Evolutionary conservation across 2,329 filamentous ascomycete species (phyloP), one percentile per base, ranked within the genome.

Genomic region (Cadophora malorum): DNA sequence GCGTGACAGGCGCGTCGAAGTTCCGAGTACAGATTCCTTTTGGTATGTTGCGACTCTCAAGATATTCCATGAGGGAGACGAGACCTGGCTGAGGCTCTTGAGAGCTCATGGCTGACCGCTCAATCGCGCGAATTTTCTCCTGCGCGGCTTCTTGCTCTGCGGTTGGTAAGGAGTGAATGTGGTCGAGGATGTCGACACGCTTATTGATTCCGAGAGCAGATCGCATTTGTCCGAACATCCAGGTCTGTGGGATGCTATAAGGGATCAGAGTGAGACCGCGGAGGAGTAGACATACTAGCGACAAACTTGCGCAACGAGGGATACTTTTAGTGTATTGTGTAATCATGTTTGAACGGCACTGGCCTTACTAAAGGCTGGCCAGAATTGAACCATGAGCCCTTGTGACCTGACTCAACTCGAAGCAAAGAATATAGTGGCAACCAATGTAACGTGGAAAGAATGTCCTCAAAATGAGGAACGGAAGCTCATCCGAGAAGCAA

Each of bases 11-110:
- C 8, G 86, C 82, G 74, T 95, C 92, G 76, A 97, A 98, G 82
- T 99, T 98, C 76, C 96, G 87, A 2, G 96, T 98, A 81, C 94
- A 97, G 71, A 98, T 94, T 19, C 88, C 95, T 79, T 96, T 96
- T 73, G 83, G 88, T 38, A 97, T 78, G 6, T 81, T 79, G 33
- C 85, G 85, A 7, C 80, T 76, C 75, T 96, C 90, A 21, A 98
- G 88, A 78, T 96, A 97, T 66, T 87, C 81, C 92, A 98, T 97
- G 63, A 99, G 84, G 33, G 84, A 79, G 0, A 85, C 80, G 3
- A 98, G 87, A 0, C 95, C 95, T 0, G 92, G 90, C 79, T 97
- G 95, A 2, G 95, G 90, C 41, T 88, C 83, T 79, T 98, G 96
- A 12, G 85, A 80, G 38, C 82, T 80, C 94, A 98, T 97, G 69